These are phyloP conservation scores for Epichloe scottii DNA, from an alignment of 2,329 filamentous ascomycete genomes.

Conservation along the genomic window DNA sequence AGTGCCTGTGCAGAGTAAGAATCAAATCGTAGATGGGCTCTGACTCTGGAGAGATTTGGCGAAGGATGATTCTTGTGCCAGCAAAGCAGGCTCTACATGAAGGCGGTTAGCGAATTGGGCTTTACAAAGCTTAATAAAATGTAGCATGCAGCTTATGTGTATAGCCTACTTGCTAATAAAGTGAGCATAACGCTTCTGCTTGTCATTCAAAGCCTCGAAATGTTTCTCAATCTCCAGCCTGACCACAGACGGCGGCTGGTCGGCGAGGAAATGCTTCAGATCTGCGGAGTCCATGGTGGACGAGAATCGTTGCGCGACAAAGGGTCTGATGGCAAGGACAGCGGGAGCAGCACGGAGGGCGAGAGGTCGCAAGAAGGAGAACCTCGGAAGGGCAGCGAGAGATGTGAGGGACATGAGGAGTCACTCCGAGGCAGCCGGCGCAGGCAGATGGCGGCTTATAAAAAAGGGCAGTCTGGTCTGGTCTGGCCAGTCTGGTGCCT, in stretches of 20 bases:
- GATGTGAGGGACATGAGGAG: constrained; percentile 21
- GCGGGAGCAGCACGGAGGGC: constrained; percentile 6
- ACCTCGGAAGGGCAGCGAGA: constrained; percentile 23
- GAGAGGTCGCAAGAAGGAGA: constrained; percentile 20
- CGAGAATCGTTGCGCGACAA: constrained; percentile 7
- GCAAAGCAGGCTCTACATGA: constrained; percentile 55
- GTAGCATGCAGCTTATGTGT: background rate
- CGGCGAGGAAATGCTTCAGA: constrained; percentile 71
- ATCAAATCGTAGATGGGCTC: constrained; percentile 75
- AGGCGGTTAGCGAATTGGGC: background rate
- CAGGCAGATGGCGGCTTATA: background rate
- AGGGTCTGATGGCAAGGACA: background rate
- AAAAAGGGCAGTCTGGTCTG: background rate
- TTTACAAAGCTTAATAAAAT: background rate
- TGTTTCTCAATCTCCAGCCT: constrained; percentile 84
- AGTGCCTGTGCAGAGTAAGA: constrained; percentile 53
- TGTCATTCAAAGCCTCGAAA: constrained; percentile 63
- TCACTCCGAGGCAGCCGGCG: constrained; percentile 6
- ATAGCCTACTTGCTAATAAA: constrained; percentile 61
- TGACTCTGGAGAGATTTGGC: constrained; percentile 71
- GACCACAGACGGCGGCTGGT: constrained; percentile 80
- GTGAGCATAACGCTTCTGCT: constrained; percentile 84
- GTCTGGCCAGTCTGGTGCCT: background rate
- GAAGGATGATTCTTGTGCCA: constrained; percentile 65
- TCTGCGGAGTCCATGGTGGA: constrained; percentile 46